phyloP scores from a whole-genome alignment of 495 filamentous ascomycete genomes.

The Aspergillus wentii region DNA sequence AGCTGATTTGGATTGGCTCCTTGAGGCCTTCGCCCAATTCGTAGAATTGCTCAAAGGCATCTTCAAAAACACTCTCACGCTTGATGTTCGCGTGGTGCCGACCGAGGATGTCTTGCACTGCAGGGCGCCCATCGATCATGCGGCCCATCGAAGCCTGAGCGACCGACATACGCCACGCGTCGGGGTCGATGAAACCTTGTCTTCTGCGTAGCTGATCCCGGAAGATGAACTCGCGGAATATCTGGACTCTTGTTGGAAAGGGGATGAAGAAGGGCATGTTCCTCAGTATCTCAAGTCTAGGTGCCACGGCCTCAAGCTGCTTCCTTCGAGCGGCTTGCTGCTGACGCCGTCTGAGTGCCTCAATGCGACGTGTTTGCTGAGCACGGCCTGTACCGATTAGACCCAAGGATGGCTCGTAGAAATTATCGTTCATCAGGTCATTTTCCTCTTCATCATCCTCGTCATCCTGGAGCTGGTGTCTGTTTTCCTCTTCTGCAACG shows the following conservation, averaged over 20 bases:
- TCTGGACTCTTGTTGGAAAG: slow-evolving; percentile 85
- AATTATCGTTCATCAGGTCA: slow-evolving; percentile 27
- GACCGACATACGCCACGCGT: slow-evolving; percentile 69
- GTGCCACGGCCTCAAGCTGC: slow-evolving; percentile 69
- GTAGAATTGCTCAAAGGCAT: slow-evolving; percentile 85
- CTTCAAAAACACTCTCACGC: slow-evolving; percentile 75
- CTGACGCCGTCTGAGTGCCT: slow-evolving; percentile 54
- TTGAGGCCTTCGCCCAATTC: slow-evolving; percentile 76
- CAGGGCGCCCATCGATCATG: slow-evolving; percentile 26
- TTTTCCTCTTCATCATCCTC: slow-evolving; percentile 43
- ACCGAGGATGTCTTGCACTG: slow-evolving; percentile 48
- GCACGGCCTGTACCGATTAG: slow-evolving; percentile 49
- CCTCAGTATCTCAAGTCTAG: slow-evolving; percentile 82
- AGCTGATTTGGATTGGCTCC: slow-evolving; percentile 96
- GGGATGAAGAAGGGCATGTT: slow-evolving; percentile 98
- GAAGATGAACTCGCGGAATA: slow-evolving; percentile 87
- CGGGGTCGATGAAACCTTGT: slow-evolving; percentile 70
- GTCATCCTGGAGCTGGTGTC: slow-evolving; percentile 60
- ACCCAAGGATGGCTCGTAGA: slow-evolving; percentile 22
- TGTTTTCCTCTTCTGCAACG: slow-evolving; percentile 80
- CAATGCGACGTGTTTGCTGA: slow-evolving; percentile 46
- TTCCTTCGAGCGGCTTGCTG: slow-evolving; percentile 60
- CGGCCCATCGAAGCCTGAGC: slow-evolving; percentile 34
- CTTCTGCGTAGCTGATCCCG: slow-evolving; percentile 76
- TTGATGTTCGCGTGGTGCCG: slow-evolving; percentile 78